Conservation (phyloP, 106 monocot species). For the Triglochin maritima region DNA sequence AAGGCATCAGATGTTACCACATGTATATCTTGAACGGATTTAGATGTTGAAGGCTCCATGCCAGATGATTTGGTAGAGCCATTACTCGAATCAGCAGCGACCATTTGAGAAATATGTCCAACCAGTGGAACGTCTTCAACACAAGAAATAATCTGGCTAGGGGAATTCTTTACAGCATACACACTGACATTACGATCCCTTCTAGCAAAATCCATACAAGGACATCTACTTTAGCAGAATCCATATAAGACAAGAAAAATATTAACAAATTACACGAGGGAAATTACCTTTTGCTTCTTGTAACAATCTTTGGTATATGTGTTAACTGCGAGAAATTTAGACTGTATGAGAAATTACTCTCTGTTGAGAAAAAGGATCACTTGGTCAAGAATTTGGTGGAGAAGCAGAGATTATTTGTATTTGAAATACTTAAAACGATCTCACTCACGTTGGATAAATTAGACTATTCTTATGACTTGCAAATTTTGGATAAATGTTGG, state of each 20-base stretch:
- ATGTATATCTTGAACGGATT: conserved; percentile 50
- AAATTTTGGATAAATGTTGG: too few species aligned
- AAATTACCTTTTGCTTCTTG: conserved; percentile 1
- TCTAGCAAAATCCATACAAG: neutral
- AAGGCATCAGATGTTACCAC: conserved; percentile 30
- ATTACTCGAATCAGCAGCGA: conserved; percentile 27
- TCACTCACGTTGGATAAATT: too few species aligned
- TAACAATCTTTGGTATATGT: too few species aligned
- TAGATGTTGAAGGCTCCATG: conserved; percentile 31
- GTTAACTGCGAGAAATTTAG: neutral
- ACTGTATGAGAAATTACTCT: neutral
- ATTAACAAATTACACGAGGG: neutral
- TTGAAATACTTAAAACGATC: too few species aligned
- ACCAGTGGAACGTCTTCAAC: conserved; percentile 41
- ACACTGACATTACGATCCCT: conserved; percentile 11
- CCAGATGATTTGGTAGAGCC: conserved; percentile 20
- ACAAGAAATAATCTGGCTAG: conserved; percentile 51
- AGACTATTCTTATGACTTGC: too few species aligned
- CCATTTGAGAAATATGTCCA: conserved; percentile 51
- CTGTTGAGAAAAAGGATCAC: too few species aligned
- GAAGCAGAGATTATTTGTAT: too few species aligned
- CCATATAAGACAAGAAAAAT: neutral
- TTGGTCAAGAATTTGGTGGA: too few species aligned
- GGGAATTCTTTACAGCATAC: conserved; percentile 33
- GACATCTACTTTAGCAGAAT: neutral